Base-by-base conservation (phyloP, 345 rosid species). In the Dimocarpus longan region DNA sequence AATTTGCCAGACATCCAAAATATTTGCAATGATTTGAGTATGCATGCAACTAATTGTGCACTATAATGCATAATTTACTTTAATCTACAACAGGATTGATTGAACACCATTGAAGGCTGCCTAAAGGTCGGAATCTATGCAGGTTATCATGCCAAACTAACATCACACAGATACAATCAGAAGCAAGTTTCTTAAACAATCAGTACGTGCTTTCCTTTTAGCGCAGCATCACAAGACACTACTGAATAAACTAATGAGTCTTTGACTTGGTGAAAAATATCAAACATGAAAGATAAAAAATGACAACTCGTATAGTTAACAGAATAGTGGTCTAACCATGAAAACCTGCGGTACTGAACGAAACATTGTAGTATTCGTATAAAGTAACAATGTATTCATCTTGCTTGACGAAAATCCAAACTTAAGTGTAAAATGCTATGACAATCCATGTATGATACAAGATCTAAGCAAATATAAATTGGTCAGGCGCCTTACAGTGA, bases 401-500 rank as follows among this genome's bases (percentile, higher is more conserved):
- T 21, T 73, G 24, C 68, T 44, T 1, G 57, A 62, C 16, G 19
- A 74, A 62, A 74, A 24, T 0, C 50, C 11, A 22, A 62, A 22
- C 10, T 16, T 43, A 40, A 60, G 39, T 57, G 12, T 13, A 26
- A 59, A 73, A 73, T 2, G 32, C 40, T 56, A 6, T 15, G 22
- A 57, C 16, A 46, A 48, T 1, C 6, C 60, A 50, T 8, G 52
- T 15, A 22, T 63, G 24, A 21, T 6, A 7, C 52, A 40, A 71
- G 60, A 71, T 65, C 44, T 39, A 66, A 66, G 77, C 18, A 67
- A 24, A 64, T 50, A 40, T 40, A 46, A 57, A 24, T 67, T 46
- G 46, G 78, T 32, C 18, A 63, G 37, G 81, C 68, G 68, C 68
- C 91, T 86, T 72, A 92, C 93, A 26, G 85, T 90, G 78, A 90